These are phyloP conservation scores for Casuarina glauca DNA, from an alignment of 306 rosid species.

Conservation along the genomic window DNA sequence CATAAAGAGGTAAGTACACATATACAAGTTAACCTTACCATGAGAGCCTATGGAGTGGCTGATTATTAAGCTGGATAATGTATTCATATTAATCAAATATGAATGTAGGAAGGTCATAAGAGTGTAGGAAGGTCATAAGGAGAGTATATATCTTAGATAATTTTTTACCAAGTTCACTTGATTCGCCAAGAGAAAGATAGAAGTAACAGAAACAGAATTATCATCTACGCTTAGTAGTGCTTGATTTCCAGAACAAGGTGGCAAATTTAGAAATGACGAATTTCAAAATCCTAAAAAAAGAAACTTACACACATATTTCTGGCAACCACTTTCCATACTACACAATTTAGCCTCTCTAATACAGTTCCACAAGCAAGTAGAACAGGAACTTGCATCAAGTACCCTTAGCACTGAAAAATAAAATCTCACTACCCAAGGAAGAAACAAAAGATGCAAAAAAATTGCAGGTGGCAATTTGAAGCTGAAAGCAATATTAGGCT, in stretches of 20 bases:
- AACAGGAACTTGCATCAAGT: not conserved
- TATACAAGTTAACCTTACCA: not conserved
- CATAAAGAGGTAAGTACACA: no score
- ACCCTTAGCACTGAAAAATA: not conserved
- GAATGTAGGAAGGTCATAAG: not conserved
- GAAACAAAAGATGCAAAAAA: not conserved
- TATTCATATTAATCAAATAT: not conserved
- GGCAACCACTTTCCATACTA: not conserved
- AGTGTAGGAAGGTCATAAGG: not conserved
- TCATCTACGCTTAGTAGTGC: not conserved
- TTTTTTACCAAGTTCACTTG: not conserved
- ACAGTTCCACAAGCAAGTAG: not conserved
- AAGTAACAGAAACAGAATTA: not conserved
- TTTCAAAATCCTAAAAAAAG: not conserved
- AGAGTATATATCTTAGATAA: not conserved
- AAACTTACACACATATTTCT: not conserved
- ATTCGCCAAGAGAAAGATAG: not conserved
- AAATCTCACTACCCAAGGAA: not conserved
- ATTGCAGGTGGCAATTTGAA: not conserved
- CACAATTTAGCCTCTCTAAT: not conserved
- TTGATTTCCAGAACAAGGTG: not conserved
- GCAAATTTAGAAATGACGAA: not conserved
- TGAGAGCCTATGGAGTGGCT: not conserved
- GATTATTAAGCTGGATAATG: not conserved
- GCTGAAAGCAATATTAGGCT: not conserved